Evolutionary conservation across 2,329 filamentous ascomycete species (phyloP), one percentile per base, ranked within the genome.

Genomic region (Hymenoscyphus albidus): DNA sequence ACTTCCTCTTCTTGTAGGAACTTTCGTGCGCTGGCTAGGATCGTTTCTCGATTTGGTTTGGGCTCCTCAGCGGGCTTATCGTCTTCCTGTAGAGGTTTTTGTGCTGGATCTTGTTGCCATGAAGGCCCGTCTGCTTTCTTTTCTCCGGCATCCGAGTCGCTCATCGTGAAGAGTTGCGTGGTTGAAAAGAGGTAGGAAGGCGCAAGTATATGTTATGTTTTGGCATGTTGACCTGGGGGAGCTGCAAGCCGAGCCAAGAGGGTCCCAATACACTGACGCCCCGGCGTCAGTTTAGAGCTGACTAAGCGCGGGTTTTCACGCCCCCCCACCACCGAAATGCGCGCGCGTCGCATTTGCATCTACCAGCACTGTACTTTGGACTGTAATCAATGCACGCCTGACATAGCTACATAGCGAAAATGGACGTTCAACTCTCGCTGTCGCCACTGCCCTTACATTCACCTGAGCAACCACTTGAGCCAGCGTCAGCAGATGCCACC

Each of bases 1-100:
- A 97, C 90, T 22, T 83, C 81, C 7, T 90, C 86, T 66, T 96
- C 89, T 60, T 90, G 81, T 3, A 97, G 83, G 74, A 97, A 97
- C 62, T 82, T 85, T 55, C 84, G 82, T 35, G 93, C 92, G 73
- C 92, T 86, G 16, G 92, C 86, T 42, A 91, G 73, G 13, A 83
- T 75, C 55, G 70, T 63, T 42, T 68, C 68, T 42, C 72, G 70
- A 61, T 54, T 68, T 57, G 64, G 51, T 59, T 69, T 63, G 54
- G 59, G 10, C 18, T 64, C 58, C 39, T 61, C 13, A 14, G 40
- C 32, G 22, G 61, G 10, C n/a, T 67, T 54, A 14, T 64, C 58
- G 32, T 58, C 38, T 57, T 61, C 39, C 32, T 64, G 40, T 3
- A 62, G 6, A 7, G 48, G 4, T 13, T 66, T 65, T 16, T 64